A percentile compares a stretch with the other conserved stretches of the same genome.
Conservation (phyloP, 805 yeast genomes). For the Hemisphaericaspora nanyangensis region DNA sequence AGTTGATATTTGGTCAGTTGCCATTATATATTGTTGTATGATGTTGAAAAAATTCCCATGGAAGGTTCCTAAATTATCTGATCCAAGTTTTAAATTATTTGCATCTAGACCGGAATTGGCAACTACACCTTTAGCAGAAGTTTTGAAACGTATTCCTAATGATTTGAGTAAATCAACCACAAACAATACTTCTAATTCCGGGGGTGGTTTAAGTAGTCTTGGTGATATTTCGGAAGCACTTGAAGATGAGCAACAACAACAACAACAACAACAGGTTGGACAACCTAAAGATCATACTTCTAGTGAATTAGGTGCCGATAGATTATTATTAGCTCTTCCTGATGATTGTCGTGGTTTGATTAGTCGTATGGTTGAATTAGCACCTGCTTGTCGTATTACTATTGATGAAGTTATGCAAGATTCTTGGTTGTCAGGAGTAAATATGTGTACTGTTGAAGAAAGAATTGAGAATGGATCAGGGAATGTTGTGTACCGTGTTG, state of each 20-base stretch:
- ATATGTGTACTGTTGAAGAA: conserved; percentile 65
- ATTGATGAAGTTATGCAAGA: conserved; percentile 77
- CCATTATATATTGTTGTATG: conserved; percentile 84
- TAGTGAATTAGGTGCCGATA: conserved; percentile 63
- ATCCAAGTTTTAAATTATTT: conserved; percentile 66
- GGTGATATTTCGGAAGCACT: conserved; percentile 18
- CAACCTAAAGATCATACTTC: conserved; percentile 52
- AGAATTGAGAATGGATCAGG: conserved; percentile 27
- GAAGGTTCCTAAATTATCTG: conserved; percentile 72
- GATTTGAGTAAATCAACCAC: conserved; percentile 14
- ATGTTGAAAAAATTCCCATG: conserved; percentile 81
- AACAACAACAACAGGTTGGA: conserved; percentile 13
- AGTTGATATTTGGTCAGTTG: conserved; percentile 83
- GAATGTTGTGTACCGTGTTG: conserved; percentile 33
- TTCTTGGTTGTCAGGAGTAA: conserved; percentile 59
- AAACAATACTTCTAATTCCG: not conserved
- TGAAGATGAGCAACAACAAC: conserved; percentile 9
- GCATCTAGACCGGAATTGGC: conserved; percentile 50
- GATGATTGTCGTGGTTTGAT: conserved; percentile 64
- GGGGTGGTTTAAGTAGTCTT: conserved; percentile 6
- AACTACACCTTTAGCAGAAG: conserved; percentile 51
- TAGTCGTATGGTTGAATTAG: conserved; percentile 74
- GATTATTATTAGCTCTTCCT: conserved; percentile 68
- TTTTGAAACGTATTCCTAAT: conserved; percentile 29
- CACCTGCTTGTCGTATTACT: conserved; percentile 82